phyloP scores from a whole-genome alignment of 257 asterid genomes.

The Dorcoceras hygrometricum region DNA sequence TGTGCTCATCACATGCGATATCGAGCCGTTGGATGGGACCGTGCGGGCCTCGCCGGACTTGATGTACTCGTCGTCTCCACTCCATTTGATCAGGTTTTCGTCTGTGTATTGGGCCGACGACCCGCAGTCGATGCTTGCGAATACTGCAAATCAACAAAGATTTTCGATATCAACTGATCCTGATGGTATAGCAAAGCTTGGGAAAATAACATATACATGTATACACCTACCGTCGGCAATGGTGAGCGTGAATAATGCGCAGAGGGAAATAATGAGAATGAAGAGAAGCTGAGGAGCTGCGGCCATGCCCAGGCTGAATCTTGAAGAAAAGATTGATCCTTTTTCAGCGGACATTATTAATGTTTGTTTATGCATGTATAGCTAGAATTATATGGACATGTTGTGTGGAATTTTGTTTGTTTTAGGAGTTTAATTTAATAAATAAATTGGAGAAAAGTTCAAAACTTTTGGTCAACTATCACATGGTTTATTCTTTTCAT shows the following conservation, averaged over 20 bases:
- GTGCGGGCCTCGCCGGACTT: constrained; percentile 23
- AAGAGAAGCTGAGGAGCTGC: neutral
- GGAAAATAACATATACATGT: neutral
- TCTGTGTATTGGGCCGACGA: constrained; percentile 32
- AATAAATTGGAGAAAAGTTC: neutral
- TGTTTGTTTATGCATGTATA: neutral
- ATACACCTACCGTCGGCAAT: neutral
- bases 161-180: neutral
- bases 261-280: neutral
- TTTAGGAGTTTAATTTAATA: neutral
- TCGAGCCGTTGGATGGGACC: constrained; percentile 26
- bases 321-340: neutral
- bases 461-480: neutral
- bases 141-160: constrained; percentile 14
- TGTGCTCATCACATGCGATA: constrained; percentile 41
- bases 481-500: no score
- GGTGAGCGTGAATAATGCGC: neutral
- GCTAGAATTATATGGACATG: neutral
- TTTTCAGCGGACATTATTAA: no score
- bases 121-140: constrained; percentile 42
- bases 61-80: constrained; percentile 21
- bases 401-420: neutral
- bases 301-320: neutral
- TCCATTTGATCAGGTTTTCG: constrained; percentile 29
- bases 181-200: neutral